phyloP scores from a whole-genome alignment of 148 eudicot genomes.

The Rhododendron ferrugineum region DNA sequence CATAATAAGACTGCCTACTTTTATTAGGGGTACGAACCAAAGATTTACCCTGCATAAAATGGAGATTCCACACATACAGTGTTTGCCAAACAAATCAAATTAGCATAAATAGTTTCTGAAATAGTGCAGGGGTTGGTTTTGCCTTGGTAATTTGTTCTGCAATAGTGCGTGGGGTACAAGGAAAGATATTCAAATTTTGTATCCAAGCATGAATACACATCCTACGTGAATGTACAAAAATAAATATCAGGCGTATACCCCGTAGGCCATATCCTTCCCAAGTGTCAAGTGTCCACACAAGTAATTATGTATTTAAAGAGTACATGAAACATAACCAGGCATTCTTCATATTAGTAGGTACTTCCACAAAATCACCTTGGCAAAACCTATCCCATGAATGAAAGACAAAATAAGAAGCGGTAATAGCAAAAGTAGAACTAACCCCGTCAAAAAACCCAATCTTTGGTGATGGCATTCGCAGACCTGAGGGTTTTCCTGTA shows the following conservation, averaged over 20 bases:
- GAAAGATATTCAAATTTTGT: not conserved
- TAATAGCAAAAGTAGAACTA: slow-evolving; percentile 27
- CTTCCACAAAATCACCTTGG: not conserved
- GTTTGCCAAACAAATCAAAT: not conserved
- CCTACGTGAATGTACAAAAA: not conserved
- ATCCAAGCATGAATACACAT: not conserved
- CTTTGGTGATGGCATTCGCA: slow-evolving; percentile 90
- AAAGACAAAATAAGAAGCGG: not conserved
- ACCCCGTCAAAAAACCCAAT: slow-evolving; percentile 98
- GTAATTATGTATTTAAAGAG: not conserved
- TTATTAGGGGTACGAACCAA: slow-evolving; percentile 50
- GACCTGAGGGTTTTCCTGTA: slow-evolving; percentile 74
- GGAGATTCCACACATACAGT: not conserved
- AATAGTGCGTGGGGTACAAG: not conserved
- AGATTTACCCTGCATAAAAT: slow-evolving; percentile 50
- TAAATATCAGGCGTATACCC: not conserved
- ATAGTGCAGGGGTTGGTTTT: not conserved
- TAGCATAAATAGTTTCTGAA: not conserved
- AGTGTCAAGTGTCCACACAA: not conserved
- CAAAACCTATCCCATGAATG: slow-evolving; percentile 1
- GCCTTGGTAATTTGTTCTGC: not conserved
- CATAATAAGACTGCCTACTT: slow-evolving; percentile 39
- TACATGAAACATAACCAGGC: not conserved
- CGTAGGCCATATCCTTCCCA: not conserved
- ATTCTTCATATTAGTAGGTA: not conserved